phyloP scores from a whole-genome alignment of 257 asterid genomes.

The Gentiana dahurica region DNA sequence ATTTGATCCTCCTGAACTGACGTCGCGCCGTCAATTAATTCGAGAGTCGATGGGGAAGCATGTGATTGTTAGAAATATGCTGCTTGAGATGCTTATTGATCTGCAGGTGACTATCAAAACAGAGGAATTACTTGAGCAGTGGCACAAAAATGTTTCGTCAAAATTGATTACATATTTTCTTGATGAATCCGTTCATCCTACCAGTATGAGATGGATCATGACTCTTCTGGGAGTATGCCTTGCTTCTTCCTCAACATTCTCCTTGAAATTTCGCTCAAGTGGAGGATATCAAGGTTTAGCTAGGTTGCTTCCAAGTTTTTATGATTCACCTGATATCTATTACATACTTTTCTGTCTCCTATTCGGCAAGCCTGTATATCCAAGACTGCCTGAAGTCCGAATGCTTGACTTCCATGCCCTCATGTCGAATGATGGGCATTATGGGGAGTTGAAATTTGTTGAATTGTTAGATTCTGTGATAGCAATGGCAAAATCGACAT shows the following conservation, averaged over 20 bases:
- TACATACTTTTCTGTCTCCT: conserved; percentile 90
- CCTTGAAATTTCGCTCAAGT: conserved; percentile 90
- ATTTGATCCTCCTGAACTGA: conserved; percentile 84
- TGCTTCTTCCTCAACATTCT: conserved; percentile 86
- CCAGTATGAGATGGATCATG: conserved; percentile 99
- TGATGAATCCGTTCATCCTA: conserved; percentile 98
- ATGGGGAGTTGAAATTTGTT: conserved; percentile 65
- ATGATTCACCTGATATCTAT: conserved; percentile 97
- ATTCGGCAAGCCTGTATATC: conserved; percentile 94
- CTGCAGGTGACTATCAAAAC: conserved; percentile 91
- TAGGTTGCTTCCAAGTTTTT: conserved; percentile 90
- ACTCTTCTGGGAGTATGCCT: conserved; percentile 98
- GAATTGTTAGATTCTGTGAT: conserved; percentile 85
- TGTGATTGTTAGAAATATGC: conserved; percentile 93
- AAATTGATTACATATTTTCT: conserved; percentile 82
- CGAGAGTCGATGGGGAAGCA: conserved; percentile 98
- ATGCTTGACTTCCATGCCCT: conserved; percentile 98
- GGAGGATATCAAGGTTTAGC: conserved; percentile 97
- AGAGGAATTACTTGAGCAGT: conserved; percentile 96
- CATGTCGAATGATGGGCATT: conserved; percentile 79
- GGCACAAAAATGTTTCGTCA: conserved; percentile 98
- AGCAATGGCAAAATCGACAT: conserved; percentile 97
- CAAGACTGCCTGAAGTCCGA: conserved; percentile 98
- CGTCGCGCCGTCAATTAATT: conserved; percentile 47
- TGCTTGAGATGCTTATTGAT: conserved; percentile 98